A percentile compares a stretch with the other conserved stretches of the same genome.
Conservation (phyloP, 176 grass and related monocot species). For the Triticum dicoccoides region DNA sequence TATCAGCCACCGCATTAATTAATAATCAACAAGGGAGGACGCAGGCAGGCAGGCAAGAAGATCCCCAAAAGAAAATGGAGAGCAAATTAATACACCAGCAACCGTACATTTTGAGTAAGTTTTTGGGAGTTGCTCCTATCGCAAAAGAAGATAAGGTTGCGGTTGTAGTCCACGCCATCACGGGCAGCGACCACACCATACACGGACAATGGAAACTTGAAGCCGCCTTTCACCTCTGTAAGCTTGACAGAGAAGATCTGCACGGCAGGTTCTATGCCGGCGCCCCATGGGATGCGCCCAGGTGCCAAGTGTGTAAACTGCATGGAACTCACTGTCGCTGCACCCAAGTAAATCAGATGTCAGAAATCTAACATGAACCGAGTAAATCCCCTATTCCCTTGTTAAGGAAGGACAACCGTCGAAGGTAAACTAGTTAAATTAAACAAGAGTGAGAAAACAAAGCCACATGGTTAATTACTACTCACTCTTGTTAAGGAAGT, state of each 20-base stretch:
- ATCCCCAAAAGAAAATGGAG: neutral
- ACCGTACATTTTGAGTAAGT: neutral
- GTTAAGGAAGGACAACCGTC: no score
- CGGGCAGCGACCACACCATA: neutral
- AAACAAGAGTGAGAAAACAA: no score
- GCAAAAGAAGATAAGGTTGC: neutral
- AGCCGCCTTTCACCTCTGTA: neutral
- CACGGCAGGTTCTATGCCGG: neutral
- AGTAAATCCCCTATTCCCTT: neutral
- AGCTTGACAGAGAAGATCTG: neutral
- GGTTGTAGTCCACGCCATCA: neutral
- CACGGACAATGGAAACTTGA: neutral
- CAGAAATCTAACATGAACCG: neutral
- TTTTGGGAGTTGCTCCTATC: neutral
- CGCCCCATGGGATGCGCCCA: neutral
- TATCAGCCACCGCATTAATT: no score
- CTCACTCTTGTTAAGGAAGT: no score
- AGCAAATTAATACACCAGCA: neutral
- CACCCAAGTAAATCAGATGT: neutral
- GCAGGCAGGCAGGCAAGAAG: no score
- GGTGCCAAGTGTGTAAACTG: neutral
- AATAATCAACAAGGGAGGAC: no score
- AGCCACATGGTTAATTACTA: no score
- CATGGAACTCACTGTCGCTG: neutral
- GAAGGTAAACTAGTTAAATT: no score